These are phyloP conservation scores for Kingdonia uniflora DNA, from an alignment of 164 flowering plant species.

Conservation along the genomic window DNA sequence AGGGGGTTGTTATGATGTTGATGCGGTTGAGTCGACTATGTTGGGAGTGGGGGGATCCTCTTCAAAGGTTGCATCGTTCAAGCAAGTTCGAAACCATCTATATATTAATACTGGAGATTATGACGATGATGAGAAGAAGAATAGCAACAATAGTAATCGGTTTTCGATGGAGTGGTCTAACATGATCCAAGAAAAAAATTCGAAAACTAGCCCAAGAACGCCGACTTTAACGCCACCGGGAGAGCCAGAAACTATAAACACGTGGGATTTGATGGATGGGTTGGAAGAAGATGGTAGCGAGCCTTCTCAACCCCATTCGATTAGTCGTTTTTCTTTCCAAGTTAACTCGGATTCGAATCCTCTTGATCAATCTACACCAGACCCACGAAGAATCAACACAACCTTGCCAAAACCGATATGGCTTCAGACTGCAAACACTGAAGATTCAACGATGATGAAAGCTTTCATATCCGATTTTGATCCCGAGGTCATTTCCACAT, in stretches of 20 bases:
- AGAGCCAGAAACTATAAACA: constrained; percentile 79
- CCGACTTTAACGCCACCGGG: constrained; percentile 67
- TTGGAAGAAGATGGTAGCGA: constrained; percentile 69
- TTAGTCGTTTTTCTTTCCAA: constrained; percentile 52
- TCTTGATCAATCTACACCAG: constrained; percentile 12
- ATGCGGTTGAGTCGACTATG: not conserved
- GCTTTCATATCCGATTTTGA: constrained; percentile 36
- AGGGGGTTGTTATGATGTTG: constrained; percentile 38
- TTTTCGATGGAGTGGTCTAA: not conserved
- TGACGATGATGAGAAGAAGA: not conserved
- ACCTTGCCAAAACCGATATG: constrained; percentile 19
- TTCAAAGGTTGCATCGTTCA: not conserved
- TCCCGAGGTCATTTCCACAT: constrained; percentile 44
- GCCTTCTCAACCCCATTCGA: constrained; percentile 9
- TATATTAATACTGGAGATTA: not conserved
- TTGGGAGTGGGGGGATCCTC: not conserved
- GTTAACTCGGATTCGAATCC: constrained; percentile 6
- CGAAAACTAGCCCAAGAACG: constrained; percentile 22
- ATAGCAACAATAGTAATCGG: not conserved
- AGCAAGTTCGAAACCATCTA: not conserved
- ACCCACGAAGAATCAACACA: constrained; percentile 6
- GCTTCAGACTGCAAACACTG: constrained; percentile 20
- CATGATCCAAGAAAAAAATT: not conserved
- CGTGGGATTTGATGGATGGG: constrained; percentile 93
- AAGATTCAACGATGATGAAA: constrained; percentile 9